Conservation (phyloP, 2,329 filamentous ascomycete genomes). For the Colletotrichum sp. region DNA sequence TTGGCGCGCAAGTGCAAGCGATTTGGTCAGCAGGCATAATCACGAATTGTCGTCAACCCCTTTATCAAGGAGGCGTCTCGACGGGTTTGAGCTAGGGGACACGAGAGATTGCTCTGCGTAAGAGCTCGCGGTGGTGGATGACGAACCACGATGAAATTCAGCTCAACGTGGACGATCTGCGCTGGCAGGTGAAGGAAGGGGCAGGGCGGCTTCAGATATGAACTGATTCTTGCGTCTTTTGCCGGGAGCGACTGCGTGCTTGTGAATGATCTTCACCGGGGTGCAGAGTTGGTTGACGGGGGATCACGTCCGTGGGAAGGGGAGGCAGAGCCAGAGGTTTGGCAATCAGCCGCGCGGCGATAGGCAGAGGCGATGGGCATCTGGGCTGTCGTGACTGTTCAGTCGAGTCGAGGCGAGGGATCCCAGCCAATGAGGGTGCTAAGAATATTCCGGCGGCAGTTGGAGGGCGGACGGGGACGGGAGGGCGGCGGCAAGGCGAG, state of each 20-base stretch:
- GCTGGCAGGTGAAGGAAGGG: neutral
- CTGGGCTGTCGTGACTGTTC: neutral
- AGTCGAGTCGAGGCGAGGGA: conserved; percentile 1
- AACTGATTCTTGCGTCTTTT: conserved; percentile 17
- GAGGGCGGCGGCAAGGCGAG: neutral
- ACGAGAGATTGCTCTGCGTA: neutral
- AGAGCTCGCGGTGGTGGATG: neutral
- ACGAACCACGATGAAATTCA: neutral
- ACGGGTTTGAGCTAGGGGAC: neutral
- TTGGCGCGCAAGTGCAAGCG: neutral
- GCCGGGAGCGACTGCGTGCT: neutral
- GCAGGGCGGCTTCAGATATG: conserved; percentile 14
- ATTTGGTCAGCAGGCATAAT: neutral
- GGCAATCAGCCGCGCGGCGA: conserved; percentile 13
- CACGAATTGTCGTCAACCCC: neutral
- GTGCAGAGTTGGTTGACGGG: neutral
- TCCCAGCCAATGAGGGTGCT: neutral
- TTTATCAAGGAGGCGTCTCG: neutral
- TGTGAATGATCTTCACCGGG: conserved; percentile 15
- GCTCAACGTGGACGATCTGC: neutral
- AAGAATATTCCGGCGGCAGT: conserved; percentile 3
- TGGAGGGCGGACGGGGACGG: neutral
- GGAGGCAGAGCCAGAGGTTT: conserved; percentile 8
- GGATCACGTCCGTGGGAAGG: conserved; percentile 2
- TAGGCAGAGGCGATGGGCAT: neutral